phyloP scores from a whole-genome alignment of 768 basidiomycete species.

The Ramaria sp. region DNA sequence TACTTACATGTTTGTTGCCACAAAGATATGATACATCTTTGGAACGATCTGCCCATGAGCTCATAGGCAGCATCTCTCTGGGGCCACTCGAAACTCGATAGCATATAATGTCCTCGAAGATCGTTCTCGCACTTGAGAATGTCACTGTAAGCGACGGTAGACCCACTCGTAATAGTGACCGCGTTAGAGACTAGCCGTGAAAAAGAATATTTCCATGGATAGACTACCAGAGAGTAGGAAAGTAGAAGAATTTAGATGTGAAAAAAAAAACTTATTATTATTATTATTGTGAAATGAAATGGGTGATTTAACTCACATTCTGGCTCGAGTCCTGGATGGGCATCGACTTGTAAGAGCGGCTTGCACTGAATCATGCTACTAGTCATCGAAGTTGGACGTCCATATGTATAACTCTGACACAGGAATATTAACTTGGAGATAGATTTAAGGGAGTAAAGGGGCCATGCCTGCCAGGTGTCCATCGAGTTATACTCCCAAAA shows the following conservation, averaged over 20 bases:
- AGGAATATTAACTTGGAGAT: not conserved
- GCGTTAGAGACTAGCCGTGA: slow-evolving; percentile 1
- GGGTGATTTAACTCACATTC: not conserved
- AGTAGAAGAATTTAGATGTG: too few relatives aligned
- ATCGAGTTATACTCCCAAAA: slow-evolving; percentile 6
- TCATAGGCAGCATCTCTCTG: not conserved
- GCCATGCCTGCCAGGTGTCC: slow-evolving; percentile 3
- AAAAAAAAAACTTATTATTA: too few relatives aligned
- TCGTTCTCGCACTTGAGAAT: slow-evolving; percentile 3
- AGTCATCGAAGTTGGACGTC: slow-evolving; percentile 8
- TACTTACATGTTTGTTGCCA: slow-evolving; percentile 6
- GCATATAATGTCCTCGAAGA: not conserved
- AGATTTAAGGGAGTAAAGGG: not conserved
- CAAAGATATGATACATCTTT: not conserved
- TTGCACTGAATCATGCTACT: not conserved
- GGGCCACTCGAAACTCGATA: not conserved
- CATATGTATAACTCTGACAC: slow-evolving; percentile 6
- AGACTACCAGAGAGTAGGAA: not conserved
- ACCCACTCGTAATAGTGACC: not conserved
- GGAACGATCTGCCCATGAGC: not conserved
- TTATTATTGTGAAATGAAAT: not conserved
- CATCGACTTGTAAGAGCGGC: not conserved
- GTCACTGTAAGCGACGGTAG: not conserved
- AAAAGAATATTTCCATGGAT: slow-evolving; percentile 10
- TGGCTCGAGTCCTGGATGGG: not conserved